These are phyloP conservation scores for Phymatotrichopsis omnivora DNA, from an alignment of 2,329 filamentous ascomycete genomes.

Conservation along the genomic window DNA sequence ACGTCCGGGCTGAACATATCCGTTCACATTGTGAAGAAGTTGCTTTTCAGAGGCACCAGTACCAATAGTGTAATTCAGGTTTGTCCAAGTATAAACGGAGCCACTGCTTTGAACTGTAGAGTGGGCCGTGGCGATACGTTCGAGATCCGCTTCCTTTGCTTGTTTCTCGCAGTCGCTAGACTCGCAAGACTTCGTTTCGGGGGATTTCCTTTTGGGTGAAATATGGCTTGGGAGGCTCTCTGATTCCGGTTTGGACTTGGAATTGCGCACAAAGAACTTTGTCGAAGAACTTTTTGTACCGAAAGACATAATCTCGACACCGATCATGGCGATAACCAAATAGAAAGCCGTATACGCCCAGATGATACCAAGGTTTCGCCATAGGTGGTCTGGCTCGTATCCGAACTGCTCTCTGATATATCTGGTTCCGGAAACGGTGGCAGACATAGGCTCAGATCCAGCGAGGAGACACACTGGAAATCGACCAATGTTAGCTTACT, in stretches of 20 bases:
- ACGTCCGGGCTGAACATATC: slow-evolving; percentile 68
- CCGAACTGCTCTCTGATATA: slow-evolving; percentile 48
- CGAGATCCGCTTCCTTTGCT: not conserved
- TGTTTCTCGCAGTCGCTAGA: not conserved
- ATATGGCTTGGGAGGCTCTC: not conserved
- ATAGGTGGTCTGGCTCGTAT: slow-evolving; percentile 49
- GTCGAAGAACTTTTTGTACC: slow-evolving; percentile 44
- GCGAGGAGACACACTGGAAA: slow-evolving; percentile 53
- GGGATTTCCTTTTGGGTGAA: not conserved
- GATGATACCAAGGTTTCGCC: slow-evolving; percentile 67
- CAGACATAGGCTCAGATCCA: slow-evolving; percentile 46
- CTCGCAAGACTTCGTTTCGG: slow-evolving; percentile 5
- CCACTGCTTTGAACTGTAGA: slow-evolving; percentile 34
- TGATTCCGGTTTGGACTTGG: not conserved
- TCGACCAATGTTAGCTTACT: slow-evolving; percentile 38
- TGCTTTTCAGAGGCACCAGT: slow-evolving; percentile 50
- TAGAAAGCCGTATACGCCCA: slow-evolving; percentile 68
- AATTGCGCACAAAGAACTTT: slow-evolving; percentile 21
- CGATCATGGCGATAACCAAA: slow-evolving; percentile 58
- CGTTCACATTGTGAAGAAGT: slow-evolving; percentile 59
- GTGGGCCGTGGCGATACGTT: slow-evolving; percentile 11
- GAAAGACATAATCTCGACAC: slow-evolving; percentile 59
- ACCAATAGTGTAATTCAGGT: slow-evolving; percentile 63
- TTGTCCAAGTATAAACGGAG: slow-evolving; percentile 59
- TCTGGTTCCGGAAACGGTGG: slow-evolving; percentile 43